phyloP scores from a whole-genome alignment of 805 yeast genomes.

The Saturnispora gosingensis region DNA sequence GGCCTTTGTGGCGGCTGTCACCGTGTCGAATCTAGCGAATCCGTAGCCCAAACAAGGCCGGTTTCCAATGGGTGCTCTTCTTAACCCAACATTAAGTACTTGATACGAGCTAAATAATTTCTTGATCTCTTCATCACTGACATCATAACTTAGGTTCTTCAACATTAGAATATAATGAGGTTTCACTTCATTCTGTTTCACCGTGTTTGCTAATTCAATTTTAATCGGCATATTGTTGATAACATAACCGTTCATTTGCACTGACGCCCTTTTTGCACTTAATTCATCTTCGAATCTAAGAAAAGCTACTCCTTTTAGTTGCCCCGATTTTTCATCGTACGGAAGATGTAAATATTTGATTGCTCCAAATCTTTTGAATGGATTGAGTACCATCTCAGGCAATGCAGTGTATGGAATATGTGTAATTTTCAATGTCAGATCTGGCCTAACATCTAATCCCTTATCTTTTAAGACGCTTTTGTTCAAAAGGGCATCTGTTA shows the following conservation, averaged over 20 bases:
- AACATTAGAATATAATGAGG: slow-evolving; percentile 21
- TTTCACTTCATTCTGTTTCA: neutral
- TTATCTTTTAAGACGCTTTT: neutral
- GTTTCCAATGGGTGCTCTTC: slow-evolving; percentile 22
- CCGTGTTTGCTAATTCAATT: slow-evolving; percentile 14
- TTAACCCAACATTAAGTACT: slow-evolving; percentile 23
- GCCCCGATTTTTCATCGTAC: slow-evolving; percentile 11
- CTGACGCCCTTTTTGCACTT: slow-evolving; percentile 19
- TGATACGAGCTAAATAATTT: slow-evolving; percentile 19
- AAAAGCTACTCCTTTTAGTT: slow-evolving; percentile 21
- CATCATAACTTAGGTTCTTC: slow-evolving; percentile 22
- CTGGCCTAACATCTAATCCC: neutral
- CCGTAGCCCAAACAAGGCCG: slow-evolving; percentile 42
- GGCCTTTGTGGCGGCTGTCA: slow-evolving; percentile 38
- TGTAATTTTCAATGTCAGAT: slow-evolving; percentile 9
- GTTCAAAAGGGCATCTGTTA: slow-evolving; percentile 2
- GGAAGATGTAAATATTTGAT: slow-evolving; percentile 13
- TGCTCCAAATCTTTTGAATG: slow-evolving; percentile 21
- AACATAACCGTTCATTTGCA: slow-evolving; percentile 27
- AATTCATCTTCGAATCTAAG: slow-evolving; percentile 17
- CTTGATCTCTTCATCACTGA: slow-evolving; percentile 21
- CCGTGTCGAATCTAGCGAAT: slow-evolving; percentile 45
- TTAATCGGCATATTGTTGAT: slow-evolving; percentile 22
- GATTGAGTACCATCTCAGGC: slow-evolving; percentile 18
- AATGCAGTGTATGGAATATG: slow-evolving; percentile 16